These are phyloP conservation scores for Colletotrichum abscissum DNA, from an alignment of 2,329 filamentous ascomycete genomes.

Conservation along the genomic window DNA sequence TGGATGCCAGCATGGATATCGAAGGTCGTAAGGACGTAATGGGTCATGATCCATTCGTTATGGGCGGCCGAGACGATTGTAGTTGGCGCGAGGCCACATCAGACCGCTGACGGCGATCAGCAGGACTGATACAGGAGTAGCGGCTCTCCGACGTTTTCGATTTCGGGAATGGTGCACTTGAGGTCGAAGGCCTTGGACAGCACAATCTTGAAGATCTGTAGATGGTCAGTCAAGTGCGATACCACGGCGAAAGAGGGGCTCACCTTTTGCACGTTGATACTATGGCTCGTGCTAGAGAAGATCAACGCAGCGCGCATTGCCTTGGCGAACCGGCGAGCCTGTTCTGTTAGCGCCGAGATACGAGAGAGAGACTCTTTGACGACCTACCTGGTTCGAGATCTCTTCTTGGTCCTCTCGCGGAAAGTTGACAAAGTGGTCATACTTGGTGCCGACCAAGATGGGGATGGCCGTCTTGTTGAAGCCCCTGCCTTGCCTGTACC, in stretches of 20 bases:
- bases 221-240: conserved; percentile 24
- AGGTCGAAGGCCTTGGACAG: conserved; percentile 98
- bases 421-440: conserved; percentile 99
- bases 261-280: conserved; percentile 99
- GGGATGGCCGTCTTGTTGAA: conserved; percentile 99
- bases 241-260: conserved; percentile 22
- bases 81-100: not conserved
- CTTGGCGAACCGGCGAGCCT: conserved; percentile 96
- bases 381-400: conserved; percentile 88
- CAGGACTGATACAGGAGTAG: conserved; percentile 87
- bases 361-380: not conserved
- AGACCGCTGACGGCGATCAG: conserved; percentile 39
- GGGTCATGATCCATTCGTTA: conserved; percentile 36
- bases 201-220: conserved; percentile 98
- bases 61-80: conserved; percentile 15
- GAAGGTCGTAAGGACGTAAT: conserved; percentile 37
- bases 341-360: not conserved
- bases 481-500: conserved; percentile 96
- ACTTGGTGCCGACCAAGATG: conserved; percentile 96
- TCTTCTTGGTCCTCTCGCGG: conserved; percentile 97
- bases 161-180: conserved; percentile 98
- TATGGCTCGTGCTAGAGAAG: conserved; percentile 98
- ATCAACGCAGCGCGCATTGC: conserved; percentile 98
- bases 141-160: conserved; percentile 97
- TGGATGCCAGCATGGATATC: conserved; percentile 24